Evolutionary conservation across 208 protist species (phyloP), one percentile per base, ranked within the genome.

Genomic region (Leishmania arabica): DNA sequence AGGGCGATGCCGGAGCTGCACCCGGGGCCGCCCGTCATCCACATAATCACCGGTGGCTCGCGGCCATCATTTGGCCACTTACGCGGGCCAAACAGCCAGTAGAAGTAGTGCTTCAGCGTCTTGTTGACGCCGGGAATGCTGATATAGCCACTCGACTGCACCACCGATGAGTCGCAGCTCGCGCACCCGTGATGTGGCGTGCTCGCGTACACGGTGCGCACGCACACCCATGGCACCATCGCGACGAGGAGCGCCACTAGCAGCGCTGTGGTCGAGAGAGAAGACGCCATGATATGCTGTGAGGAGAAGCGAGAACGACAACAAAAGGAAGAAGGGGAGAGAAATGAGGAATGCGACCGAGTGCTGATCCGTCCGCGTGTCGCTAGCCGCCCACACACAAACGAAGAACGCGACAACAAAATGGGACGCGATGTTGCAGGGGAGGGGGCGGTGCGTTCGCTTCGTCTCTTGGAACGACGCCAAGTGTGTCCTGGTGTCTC

Each of bases 21-120:
- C 65, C 97, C 97, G 3, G 97, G 96, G 37, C 97, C 97, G 70
- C 97, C 97, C 34, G 91, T 96, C 81, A 98, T 86, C 94, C 95
- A 98, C 42, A 98, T 40, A 13, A 98, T 82, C 64, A 98, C 83
- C 15, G 95, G 95, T 24, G 86, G 77, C 62, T 51, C 37, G 24
- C 47, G 78, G 72, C 84, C 93, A 65, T 81, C 86, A 27, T 79
- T 73, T 2, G 93, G 88, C 53, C 65, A 76, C 70, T 84, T 49
- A 42, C 93, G 88, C 15, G 90, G 87, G 31, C 88, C 87, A 76
- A 98, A 98, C 69, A 92, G 81, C 96, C 97, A 99, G 89, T 96
- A 99, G 84, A 99, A 99, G 84, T 89, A 89, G 77, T 95, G 86
- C 80, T 94, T 91, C 71, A 81, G 72, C 27, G 79, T 82, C 53